Base-by-base conservation (phyloP, 2,329 filamentous ascomycete genomes). In the Diaporthe caulivora region DNA sequence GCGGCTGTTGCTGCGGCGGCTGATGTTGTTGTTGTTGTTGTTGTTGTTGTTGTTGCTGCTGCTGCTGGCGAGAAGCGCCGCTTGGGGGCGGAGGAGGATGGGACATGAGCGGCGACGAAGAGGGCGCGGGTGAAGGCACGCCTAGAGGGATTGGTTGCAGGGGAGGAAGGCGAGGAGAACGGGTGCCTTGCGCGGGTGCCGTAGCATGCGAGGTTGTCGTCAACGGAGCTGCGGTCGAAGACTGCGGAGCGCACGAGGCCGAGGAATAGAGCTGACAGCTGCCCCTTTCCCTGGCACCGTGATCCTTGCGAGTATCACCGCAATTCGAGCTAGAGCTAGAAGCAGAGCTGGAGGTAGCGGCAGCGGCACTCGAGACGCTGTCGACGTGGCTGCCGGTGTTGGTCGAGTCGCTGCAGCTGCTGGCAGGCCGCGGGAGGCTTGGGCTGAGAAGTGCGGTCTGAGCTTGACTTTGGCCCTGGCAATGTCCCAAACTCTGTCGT, bases 211-310 rank as follows among this genome's bases (percentile, higher is more conserved):
- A 71, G 49, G 68, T 51, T 10, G 72, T 57, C 54, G 49, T 55
- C n/a, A 49, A 26, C 18, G 53, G 24, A 37, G 47, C 31, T 42
- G 57, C 11, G 58, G 21, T 21, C 44, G 54, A 53, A 55, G 65
- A 37, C 65, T 68, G 65, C 26, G 34, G 21, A n/a, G 13, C 26
- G 40, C 55, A 57, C 58, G 54, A 47, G 18, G 49, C 42, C n/a
- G 15, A 29, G 24, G 24, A 49, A 18, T 31, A 42, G 55, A 54
- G 34, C 9, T 79, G 42, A 24, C 26, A 62, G 80, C 80, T 79
- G 77, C 80, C 79, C 79, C 78, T 79, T 79, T 78, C 77, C 75
- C 40, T 58, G 7, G 31, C 42, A 21, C 31, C 53, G 26, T 62
- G 21, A 18, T 60, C 34, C 44, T 58, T 42, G 57, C 60, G n/a